Base-by-base conservation (phyloP, 1,284 basidiomycete species). In the Sporisorium sorghi region DNA sequence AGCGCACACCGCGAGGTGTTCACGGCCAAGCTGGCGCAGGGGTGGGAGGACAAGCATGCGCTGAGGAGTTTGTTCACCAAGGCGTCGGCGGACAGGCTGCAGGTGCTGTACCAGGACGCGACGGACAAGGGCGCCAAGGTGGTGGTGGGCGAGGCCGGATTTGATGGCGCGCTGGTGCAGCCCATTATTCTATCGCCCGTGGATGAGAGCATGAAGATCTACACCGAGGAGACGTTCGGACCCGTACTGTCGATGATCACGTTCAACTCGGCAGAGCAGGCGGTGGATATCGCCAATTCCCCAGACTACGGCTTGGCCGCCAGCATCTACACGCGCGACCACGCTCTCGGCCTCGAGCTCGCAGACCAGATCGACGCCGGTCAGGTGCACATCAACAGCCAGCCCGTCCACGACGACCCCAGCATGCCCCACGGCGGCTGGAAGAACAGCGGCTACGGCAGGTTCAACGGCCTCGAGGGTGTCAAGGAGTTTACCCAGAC, bases 401-500 rank as follows among this genome's bases (percentile, higher is more conserved):
- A 78, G 24, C 77, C 76, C 23, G 55, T 75, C 3, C 73, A 71
- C 51, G 73, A 75, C 39, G 68, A 71, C 23, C 68, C 68, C 1
- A 19, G 26, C 17, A 75, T 75, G 73, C 68, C 73, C 15, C 73
- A 75, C 42, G 96, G 96, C 42, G 95, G 94, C 37, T 89, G 89
- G 59, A 98, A 97, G 85, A 28, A 52, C 15, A 65, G 58, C 5
- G 81, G 80, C 21, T 80, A 77, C 54, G 72, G 61, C 35, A 47
- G 66, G 35, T 75, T 79, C 55, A 78, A 56, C 71, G 96, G 96
- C 14, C 90, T 92, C 0, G 96, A 99, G 86, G 96, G 96, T 28
- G 87, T 99, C 33, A 90, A 92, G 30, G 87, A 91, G 8, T 86
- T 99, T 48, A 95, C 93, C 51, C 92, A 92, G 81, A 88, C 91